phyloP scores from a whole-genome alignment of 306 rosid genomes.

The Gastrolobium bilobum region DNA sequence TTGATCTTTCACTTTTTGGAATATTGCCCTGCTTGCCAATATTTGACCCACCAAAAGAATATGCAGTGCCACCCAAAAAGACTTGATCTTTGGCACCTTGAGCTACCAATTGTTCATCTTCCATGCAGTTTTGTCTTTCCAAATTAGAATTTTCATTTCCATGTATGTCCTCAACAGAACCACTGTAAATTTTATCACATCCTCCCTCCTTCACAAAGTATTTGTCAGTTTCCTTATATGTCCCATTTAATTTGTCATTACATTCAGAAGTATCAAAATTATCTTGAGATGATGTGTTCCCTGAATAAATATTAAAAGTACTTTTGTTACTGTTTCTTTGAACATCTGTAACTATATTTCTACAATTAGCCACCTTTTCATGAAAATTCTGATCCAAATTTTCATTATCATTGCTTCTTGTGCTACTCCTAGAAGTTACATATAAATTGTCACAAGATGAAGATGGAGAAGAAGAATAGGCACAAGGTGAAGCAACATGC shows the following conservation, averaged over 20 bases:
- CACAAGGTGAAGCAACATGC: constrained; percentile 40
- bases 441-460: constrained; percentile 47
- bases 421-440: constrained; percentile 51
- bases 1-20: constrained; percentile 57
- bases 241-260: constrained; percentile 39
- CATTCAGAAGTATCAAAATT: constrained; percentile 21
- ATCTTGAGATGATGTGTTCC: constrained; percentile 32
- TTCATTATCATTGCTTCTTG: constrained; percentile 50
- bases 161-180: constrained; percentile 47
- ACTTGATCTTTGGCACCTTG: constrained; percentile 53
- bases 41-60: constrained; percentile 41
- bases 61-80: constrained; percentile 34
- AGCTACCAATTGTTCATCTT: constrained; percentile 49
- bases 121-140: constrained; percentile 48
- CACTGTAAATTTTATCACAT: constrained; percentile 38
- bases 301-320: constrained; percentile 41
- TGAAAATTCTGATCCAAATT: constrained; percentile 44
- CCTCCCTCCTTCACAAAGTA: constrained; percentile 47
- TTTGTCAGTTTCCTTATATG: constrained; percentile 45
- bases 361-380: constrained; percentile 38
- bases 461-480: constrained; percentile 62
- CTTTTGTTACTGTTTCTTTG: constrained; percentile 29
- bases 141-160: constrained; percentile 42
- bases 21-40: constrained; percentile 48
- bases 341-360: constrained; percentile 40